phyloP scores from a whole-genome alignment of 805 yeast species.

The Saturnispora galanensis region DNA sequence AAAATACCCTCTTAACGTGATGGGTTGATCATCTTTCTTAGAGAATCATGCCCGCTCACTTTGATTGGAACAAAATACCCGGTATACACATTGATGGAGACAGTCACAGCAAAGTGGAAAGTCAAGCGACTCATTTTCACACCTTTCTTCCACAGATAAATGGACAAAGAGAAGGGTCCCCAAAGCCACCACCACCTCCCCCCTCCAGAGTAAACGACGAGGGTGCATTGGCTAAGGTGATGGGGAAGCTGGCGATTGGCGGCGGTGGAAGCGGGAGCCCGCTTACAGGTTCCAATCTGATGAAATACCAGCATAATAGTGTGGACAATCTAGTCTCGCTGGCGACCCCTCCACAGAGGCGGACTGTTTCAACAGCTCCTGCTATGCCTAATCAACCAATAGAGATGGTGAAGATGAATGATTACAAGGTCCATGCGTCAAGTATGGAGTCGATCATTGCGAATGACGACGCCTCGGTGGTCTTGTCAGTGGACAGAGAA shows the following conservation, averaged over 20 bases:
- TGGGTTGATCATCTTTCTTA: no score
- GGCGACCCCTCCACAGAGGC: neutral
- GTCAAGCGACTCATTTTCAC: neutral
- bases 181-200: neutral
- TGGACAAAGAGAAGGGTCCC: neutral
- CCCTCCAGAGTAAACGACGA: neutral
- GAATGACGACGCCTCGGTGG: conserved; percentile 35
- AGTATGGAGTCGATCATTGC: conserved; percentile 22
- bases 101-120: neutral
- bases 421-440: conserved; percentile 14
- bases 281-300: no score
- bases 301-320: neutral
- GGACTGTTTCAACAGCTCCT: neutral
- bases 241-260: neutral
- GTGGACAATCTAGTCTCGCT: conserved; percentile 5
- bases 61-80: conserved; percentile 19
- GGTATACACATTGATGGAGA: conserved; percentile 10
- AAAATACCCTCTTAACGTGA: no score
- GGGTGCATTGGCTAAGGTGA: neutral
- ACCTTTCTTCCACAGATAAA: neutral
- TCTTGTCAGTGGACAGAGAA: conserved; percentile 53
- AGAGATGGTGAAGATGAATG: neutral
- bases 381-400: neutral
- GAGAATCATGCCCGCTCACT: conserved; percentile 12
- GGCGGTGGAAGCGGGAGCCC: no score